Conservation (phyloP, 306 rosid species). For the Pachyrhizus erosus region DNA sequence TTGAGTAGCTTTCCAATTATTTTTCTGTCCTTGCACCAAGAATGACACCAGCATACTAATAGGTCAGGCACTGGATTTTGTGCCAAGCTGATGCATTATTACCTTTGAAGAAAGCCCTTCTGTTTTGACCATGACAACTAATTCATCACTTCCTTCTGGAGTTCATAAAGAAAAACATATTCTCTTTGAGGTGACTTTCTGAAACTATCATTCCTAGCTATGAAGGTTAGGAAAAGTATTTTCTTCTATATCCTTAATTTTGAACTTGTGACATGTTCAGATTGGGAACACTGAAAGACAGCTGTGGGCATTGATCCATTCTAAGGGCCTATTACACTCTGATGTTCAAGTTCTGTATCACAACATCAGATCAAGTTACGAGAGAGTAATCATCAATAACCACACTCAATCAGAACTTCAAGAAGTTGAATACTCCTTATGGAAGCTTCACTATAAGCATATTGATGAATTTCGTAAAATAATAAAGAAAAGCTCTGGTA, state of each 20-base stretch:
- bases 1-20: background rate
- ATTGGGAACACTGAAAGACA: conserved; percentile 20
- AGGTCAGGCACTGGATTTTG: background rate
- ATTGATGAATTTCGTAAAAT: conserved; percentile 77
- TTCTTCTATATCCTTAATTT: background rate
- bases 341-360: background rate
- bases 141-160: conserved; percentile 4
- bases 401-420: conserved; percentile 55
- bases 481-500: conserved; percentile 53
- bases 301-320: conserved; percentile 10
- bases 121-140: background rate
- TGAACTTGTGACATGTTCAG: background rate
- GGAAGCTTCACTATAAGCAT: conserved; percentile 73
- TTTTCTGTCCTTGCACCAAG: background rate
- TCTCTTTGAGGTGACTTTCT: conserved; percentile 9
- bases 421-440: conserved; percentile 63
- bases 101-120: background rate
- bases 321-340: background rate
- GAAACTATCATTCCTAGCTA: conserved; percentile 12
- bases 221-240: background rate
- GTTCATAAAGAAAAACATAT: conserved; percentile 1
- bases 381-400: background rate
- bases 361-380: conserved; percentile 20
- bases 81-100: background rate
- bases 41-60: background rate